phyloP scores from a whole-genome alignment of 176 grass and related monocot genomes.

The Aegilops bicornis region DNA sequence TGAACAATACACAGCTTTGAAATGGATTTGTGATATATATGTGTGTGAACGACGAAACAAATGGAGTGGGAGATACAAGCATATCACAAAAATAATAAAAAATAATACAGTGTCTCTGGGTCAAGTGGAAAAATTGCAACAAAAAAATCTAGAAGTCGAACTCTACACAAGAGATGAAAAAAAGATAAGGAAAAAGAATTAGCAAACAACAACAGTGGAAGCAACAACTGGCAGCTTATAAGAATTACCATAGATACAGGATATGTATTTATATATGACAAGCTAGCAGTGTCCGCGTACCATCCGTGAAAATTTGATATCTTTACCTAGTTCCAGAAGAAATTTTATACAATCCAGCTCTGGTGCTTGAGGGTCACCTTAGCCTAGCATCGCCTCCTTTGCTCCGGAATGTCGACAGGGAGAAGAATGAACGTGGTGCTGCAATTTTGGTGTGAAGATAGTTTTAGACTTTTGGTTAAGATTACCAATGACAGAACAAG shows the following conservation, averaged over 20 bases:
- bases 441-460: conserved; percentile 44
- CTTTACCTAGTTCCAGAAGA: conserved; percentile 35
- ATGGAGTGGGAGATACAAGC: conserved; percentile 38
- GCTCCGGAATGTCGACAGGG: conserved; percentile 79
- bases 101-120: conserved; percentile 31
- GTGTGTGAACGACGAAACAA: conserved; percentile 22
- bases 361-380: conserved; percentile 55
- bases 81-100: conserved; percentile 49
- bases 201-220: conserved; percentile 42
- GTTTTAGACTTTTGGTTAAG: conserved; percentile 30
- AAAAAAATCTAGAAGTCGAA: conserved; percentile 35
- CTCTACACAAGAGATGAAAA: conserved; percentile 45
- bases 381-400: conserved; percentile 88
- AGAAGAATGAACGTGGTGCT: conserved; percentile 95
- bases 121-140: conserved; percentile 16
- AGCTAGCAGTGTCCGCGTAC: conserved; percentile 41
- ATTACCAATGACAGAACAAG: conserved; percentile 3
- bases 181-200: conserved; percentile 40
- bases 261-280: conserved; percentile 59
- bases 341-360: conserved; percentile 44
- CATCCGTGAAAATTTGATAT: conserved; percentile 55
- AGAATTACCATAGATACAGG: conserved; percentile 59
- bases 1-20: neutral
- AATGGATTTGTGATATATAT: conserved; percentile 43
- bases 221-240: conserved; percentile 56